These are phyloP conservation scores for Talaromyces sp. DNA, from an alignment of 2,329 filamentous ascomycete species.

Conservation along the genomic window DNA sequence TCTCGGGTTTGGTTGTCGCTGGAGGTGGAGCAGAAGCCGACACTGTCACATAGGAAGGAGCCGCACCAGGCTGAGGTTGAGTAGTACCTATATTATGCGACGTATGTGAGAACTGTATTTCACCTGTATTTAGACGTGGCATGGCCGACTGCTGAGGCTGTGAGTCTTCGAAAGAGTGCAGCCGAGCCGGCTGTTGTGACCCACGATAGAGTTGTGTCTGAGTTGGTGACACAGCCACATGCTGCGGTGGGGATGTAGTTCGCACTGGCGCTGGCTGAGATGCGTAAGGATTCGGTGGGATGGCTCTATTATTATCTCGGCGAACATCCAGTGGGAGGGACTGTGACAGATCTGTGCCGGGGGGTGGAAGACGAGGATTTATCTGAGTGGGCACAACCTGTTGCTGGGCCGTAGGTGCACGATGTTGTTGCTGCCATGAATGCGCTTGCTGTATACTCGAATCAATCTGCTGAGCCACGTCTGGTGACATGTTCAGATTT, in stretches of 20 bases:
- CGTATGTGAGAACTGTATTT: conserved; percentile 39
- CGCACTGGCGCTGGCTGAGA: conserved; percentile 20
- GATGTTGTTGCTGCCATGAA: conserved; percentile 23
- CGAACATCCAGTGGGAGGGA: conserved; percentile 23
- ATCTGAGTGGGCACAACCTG: conserved; percentile 22
- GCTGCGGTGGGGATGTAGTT: conserved; percentile 24
- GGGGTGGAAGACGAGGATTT: conserved; percentile 23
- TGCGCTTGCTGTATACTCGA: conserved; percentile 27
- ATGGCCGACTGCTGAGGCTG: conserved; percentile 27
- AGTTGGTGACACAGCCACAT: conserved; percentile 21
- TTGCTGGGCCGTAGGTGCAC: conserved; percentile 26
- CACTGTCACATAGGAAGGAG: not conserved
- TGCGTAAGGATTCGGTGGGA: conserved; percentile 36
- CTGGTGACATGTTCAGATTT: conserved; percentile 56
- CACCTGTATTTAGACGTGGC: conserved; percentile 40
- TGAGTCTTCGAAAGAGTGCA: conserved; percentile 18
- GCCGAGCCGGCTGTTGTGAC: conserved; percentile 23
- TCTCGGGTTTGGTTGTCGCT: conserved; percentile 52
- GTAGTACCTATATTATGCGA: conserved; percentile 25
- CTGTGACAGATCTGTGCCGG: conserved; percentile 21
- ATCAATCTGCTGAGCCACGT: conserved; percentile 62
- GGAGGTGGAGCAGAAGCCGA: conserved; percentile 49
- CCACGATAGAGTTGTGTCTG: conserved; percentile 25
- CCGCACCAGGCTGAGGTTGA: conserved; percentile 29
- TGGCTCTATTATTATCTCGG: conserved; percentile 29